Evolutionary conservation across 2,329 filamentous ascomycete genomes (phyloP).

Genomic region (Huntiella savannae): DNA sequence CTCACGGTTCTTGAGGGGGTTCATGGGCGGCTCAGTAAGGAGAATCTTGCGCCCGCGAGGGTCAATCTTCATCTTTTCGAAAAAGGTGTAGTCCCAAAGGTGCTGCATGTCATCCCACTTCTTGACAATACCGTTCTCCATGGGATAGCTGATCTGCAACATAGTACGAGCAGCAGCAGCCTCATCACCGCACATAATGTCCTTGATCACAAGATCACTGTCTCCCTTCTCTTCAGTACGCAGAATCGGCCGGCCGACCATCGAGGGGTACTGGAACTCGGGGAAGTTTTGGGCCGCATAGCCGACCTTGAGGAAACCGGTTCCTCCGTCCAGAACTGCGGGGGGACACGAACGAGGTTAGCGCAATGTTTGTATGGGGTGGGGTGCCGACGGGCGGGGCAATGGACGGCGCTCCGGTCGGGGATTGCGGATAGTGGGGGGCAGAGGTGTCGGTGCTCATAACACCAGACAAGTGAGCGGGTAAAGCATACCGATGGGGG

Average conservation of each 20-base stretch:
- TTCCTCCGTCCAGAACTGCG: slow-evolving; percentile 95
- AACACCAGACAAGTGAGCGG: background rate
- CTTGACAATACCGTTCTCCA: slow-evolving; percentile 99
- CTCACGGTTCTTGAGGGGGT: slow-evolving; percentile 88
- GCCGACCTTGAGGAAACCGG: slow-evolving; percentile 97
- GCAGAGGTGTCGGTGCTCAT: too few relatives aligned
- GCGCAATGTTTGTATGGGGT: too few relatives aligned
- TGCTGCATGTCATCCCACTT: slow-evolving; percentile 99
- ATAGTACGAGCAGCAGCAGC: slow-evolving; percentile 87
- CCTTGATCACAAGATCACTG: slow-evolving; percentile 56
- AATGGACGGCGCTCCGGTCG: too few relatives aligned
- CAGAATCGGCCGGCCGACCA: slow-evolving; percentile 92
- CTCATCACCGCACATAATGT: slow-evolving; percentile 99
- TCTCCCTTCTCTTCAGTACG: slow-evolving; percentile 71
- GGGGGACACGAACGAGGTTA: too few relatives aligned
- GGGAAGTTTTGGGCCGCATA: slow-evolving; percentile 99
- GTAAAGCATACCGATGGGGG: slow-evolving; percentile 1
- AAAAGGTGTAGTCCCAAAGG: slow-evolving; percentile 97
- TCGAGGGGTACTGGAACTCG: slow-evolving; percentile 94
- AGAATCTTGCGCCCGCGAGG: slow-evolving; percentile 88
- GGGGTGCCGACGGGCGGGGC: too few relatives aligned
- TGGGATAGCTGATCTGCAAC: slow-evolving; percentile 97
- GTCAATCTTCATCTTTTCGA: slow-evolving; percentile 89
- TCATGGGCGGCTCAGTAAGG: slow-evolving; percentile 93
- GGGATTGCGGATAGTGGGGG: too few relatives aligned